phyloP scores from a whole-genome alignment of 257 asterid species.

The Solanum pimpinellifolium region DNA sequence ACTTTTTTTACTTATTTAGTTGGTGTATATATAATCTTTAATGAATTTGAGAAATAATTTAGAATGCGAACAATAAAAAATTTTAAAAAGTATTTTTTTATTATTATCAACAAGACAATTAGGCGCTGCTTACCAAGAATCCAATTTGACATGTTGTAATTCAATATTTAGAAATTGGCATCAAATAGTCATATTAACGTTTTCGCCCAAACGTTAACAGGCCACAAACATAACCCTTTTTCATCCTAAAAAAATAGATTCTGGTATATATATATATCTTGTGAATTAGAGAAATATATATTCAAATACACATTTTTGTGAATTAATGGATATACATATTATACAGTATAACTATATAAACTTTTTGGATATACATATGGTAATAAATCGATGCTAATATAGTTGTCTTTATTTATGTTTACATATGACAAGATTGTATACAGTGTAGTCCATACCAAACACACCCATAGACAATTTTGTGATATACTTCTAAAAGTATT shows the following conservation, averaged over 20 bases:
- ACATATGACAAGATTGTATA: background rate
- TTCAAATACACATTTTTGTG: background rate
- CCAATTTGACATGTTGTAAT: background rate
- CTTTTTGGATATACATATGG: background rate
- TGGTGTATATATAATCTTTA: background rate
- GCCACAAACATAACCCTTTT: too few species aligned
- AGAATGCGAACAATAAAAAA: background rate
- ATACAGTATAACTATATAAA: background rate
- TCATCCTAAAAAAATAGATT: background rate
- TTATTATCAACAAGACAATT: too few species aligned
- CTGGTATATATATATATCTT: too few species aligned
- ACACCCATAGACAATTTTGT: background rate
- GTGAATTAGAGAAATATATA: too few species aligned
- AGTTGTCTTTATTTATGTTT: too few species aligned
- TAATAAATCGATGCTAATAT: background rate
- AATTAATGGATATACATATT: background rate
- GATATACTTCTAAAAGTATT: background rate
- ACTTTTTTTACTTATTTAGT: background rate
- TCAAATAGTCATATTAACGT: background rate
- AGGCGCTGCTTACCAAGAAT: background rate
- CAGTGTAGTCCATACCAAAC: background rate
- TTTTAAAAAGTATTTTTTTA: too few species aligned
- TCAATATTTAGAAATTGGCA: background rate
- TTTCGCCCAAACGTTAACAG: background rate
- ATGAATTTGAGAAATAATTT: background rate